Evolutionary conservation across 1,284 basidiomycete species (phyloP).

Genomic region (Moesziomyces sp.): DNA sequence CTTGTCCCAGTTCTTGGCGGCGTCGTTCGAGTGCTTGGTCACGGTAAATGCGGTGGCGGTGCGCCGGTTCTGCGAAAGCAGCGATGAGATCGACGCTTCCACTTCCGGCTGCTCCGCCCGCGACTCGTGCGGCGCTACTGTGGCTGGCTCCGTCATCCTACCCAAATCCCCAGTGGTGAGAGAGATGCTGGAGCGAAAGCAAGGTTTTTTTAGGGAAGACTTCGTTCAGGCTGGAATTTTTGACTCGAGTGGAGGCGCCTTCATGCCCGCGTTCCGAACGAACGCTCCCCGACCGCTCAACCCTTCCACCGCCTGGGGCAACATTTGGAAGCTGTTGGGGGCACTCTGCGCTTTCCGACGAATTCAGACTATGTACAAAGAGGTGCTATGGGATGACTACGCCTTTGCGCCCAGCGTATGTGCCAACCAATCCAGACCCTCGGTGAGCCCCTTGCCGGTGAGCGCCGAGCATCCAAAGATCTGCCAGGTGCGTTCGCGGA

Average conservation of each 20-base stretch:
- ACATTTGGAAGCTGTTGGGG: too few relatives aligned
- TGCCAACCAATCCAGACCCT: conserved; percentile 65
- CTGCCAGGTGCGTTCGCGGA: conserved; percentile 71
- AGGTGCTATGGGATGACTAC: conserved; percentile 1
- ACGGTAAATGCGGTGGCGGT: conserved; percentile 53
- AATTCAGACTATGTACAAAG: too few relatives aligned
- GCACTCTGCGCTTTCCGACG: too few relatives aligned
- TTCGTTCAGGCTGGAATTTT: too few relatives aligned
- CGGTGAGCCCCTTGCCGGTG: conserved; percentile 67
- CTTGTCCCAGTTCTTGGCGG: conserved; percentile 65
- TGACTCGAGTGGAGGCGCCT: too few relatives aligned
- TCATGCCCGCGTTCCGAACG: too few relatives aligned
- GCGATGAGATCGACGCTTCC: conserved; percentile 20
- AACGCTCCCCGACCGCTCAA: too few relatives aligned
- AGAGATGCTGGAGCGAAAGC: too few relatives aligned
- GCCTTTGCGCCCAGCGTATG: conserved; percentile 48
- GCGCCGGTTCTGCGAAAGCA: conserved; percentile 50
- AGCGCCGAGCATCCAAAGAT: conserved; percentile 71
- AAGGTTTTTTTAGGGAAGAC: too few relatives aligned
- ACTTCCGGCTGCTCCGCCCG: conserved; percentile 14
- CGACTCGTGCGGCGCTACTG: conserved; percentile 14
- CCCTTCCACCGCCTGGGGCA: too few relatives aligned
- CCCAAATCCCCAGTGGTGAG: too few relatives aligned
- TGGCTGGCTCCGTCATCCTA: not conserved
- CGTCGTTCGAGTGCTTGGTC: conserved; percentile 58